A percentile compares a stretch with the other conserved stretches of the same genome.
Conservation (phyloP, 2,329 filamentous ascomycete genomes). For the Coniochaeta sp. region DNA sequence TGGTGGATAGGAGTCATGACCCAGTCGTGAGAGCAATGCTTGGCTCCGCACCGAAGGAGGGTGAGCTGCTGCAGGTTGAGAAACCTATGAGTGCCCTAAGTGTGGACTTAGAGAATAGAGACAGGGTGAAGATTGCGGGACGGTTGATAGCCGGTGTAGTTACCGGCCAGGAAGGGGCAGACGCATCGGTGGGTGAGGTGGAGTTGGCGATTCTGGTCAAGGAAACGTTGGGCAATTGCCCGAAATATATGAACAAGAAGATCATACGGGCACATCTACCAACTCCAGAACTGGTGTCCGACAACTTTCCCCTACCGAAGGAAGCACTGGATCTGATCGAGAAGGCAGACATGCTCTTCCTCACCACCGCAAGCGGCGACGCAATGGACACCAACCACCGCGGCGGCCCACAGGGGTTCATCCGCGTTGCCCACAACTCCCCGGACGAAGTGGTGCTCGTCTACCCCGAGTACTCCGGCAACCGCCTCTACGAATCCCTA, state of each 20-base stretch:
- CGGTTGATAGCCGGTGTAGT: constrained; percentile 59
- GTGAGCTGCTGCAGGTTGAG: constrained; percentile 27
- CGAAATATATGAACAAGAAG: constrained; percentile 80
- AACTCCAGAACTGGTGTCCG: constrained; percentile 34
- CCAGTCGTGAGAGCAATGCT: constrained; percentile 62
- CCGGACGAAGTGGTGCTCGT: constrained; percentile 43
- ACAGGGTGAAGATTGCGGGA: constrained; percentile 68
- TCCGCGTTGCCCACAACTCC: constrained; percentile 56
- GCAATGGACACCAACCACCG: constrained; percentile 83
- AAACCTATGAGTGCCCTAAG: constrained; percentile 46
- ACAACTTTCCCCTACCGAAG: constrained; percentile 34
- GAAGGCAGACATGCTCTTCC: constrained; percentile 69
- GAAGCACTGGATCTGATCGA: constrained; percentile 53
- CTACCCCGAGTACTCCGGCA: constrained; percentile 82
- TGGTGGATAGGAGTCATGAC: constrained; percentile 56
- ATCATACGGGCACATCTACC: constrained; percentile 49
- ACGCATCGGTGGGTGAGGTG: constrained; percentile 23
- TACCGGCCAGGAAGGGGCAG: constrained; percentile 21
- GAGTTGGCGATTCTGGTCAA: constrained; percentile 62
- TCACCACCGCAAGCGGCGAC: constrained; percentile 57
- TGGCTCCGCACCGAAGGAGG: constrained; percentile 33
- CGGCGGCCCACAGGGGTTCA: constrained; percentile 67
- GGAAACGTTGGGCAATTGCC: constrained; percentile 74
- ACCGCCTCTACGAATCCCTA: constrained; percentile 75
- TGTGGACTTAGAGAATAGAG: constrained; percentile 59